Base-by-base conservation (phyloP, 176 grass and related monocot species). In the Elymus sibiricus region DNA sequence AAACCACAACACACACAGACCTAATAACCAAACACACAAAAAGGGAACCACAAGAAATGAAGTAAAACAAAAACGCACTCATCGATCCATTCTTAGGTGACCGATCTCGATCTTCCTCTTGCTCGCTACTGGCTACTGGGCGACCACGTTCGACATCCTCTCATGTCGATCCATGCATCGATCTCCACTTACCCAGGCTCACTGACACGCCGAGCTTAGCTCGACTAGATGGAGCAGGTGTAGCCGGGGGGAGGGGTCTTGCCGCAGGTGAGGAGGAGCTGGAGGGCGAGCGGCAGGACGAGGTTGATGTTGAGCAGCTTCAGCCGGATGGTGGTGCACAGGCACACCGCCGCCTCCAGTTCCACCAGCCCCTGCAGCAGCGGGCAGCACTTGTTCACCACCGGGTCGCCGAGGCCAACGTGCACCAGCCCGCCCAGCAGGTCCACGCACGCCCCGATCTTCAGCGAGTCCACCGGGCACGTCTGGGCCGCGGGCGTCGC, bases 191-290 rank as follows among this genome's bases (percentile, higher is more conserved):
- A 6, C 47, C 13, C 44, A 13, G 43, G 40, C 40, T 1, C 49
- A 53, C 16, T 2, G 16, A 7, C 5, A 9, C 19, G 3, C 53
- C 19, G 53, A 58, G 53, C 0, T 58, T 58, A 58, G 53, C 7
- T 22, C 19, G 19, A 1, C 0, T 8, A 99, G 88, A 98, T 3
- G 85, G 86, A 26, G 85, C 97, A 99, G 31, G 88, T 99, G 92
- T 93, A 99, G n/a, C 97, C 90, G 7, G 92, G 90, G 0, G 97
- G 97, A 5, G 94, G 94, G 15, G 85, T 15, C 90, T 99, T 96
- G 83, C 97, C 97, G 55, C 97, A 99, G 86, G 97, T 99, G 88
- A 99, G 66, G 42, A 99, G 94, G 53, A 99, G 90, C 94, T 96
- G 94, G 79, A 99, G 90, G 25, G 97, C 97, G 9, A 99, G 90